Base-by-base conservation (phyloP, 1,284 basidiomycete genomes). In the Thelephora terrestris region DNA sequence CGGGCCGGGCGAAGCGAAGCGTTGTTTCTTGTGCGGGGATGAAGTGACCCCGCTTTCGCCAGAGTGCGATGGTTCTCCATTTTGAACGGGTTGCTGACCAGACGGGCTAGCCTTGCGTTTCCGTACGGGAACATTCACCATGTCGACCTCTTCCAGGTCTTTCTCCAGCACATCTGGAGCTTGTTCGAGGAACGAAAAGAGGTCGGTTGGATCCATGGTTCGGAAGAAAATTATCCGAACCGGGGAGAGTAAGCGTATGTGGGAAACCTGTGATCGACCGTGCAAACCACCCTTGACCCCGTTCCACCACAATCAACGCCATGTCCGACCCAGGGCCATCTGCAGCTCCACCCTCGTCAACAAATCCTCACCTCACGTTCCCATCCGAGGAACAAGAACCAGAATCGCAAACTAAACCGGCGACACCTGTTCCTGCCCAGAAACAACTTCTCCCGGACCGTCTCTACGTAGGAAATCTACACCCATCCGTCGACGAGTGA, bases 381-480 rank as follows among this genome's bases (percentile, higher is more conserved):
- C 39, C 39, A 6, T 42, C 39, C 39, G 25, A 42, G 20, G 39
- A 42, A 42, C 6, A 5, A 32, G 29, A 32, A 32, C 14, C 29
- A 3, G 7, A 14, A 12, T 10, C 29, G 3, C 29, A 14, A 42
- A 44, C 2, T 32, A 36, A 24, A 35, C 20, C 32, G 27, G 12
- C 48, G 7, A 24, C 35, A n/a, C 16, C 18, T 14, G 3, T 37
- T 21, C 44, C 43, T 36, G 24, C 58, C 14, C 54, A 55, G 4
- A 58, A 64, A 23, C 58, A 61, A 37, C 34, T 69, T 7, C 60
- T 66, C 47, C 80, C 75, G 56, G 82, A 88, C 56, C 71, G 94
- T 18, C 74, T 99, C 1, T 99, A 93, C 59, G 75, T 99, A 43
- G 94, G 94, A 37, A 97, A 97, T 62, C 73, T 98, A 25, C 81